Evolutionary conservation across 2,329 filamentous ascomycete species (phyloP), one percentile per base, ranked within the genome.

Genomic region (Fusarium clavum): DNA sequence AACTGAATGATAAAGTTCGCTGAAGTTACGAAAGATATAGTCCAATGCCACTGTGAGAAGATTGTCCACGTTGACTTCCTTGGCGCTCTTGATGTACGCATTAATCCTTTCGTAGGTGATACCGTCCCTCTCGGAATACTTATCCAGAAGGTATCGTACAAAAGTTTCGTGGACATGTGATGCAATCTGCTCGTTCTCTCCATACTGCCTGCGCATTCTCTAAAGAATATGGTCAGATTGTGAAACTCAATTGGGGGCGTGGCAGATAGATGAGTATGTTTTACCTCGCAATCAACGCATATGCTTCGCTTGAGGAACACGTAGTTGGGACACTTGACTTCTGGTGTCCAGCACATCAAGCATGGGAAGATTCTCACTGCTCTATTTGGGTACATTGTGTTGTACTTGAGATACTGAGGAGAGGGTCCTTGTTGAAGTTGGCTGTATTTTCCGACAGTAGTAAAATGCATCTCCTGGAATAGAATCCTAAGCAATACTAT

Each of bases 81-180:
- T 73, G 12, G 72, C 69, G 12, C 53, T 61, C 27, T 49, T 53
- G 20, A 74, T 72, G 56, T 71, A 65, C 51, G 48, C 59, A 53
- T 74, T 71, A 38, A 74, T 57, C 20, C 54, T 53, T 53, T 73
- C 70, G 44, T 73, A 75, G 27, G 66, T 75, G 60, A 75, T 67
- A 41, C 71, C 71, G 20, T 63, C 69, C 11, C 38, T 43, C 40
- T 75, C 71, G 30, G 69, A 58, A 55, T 73, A 71, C 51, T 68
- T 75, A 27, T 75, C 73, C 43, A 75, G 47, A 32, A 75, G 57
- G 38, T 75, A 75, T 72, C 69, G 69, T 45, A 71, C 73, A 71
- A 75, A 58, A 20, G 55, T 57, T 61, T 72, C 67, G 56, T 75
- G 73, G 41, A 71, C 57, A 41, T 73, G 61, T 58, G 72, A 69